Evolutionary conservation across 2,329 filamentous ascomycete species (phyloP).

Genomic region (Fusarium begoniae): DNA sequence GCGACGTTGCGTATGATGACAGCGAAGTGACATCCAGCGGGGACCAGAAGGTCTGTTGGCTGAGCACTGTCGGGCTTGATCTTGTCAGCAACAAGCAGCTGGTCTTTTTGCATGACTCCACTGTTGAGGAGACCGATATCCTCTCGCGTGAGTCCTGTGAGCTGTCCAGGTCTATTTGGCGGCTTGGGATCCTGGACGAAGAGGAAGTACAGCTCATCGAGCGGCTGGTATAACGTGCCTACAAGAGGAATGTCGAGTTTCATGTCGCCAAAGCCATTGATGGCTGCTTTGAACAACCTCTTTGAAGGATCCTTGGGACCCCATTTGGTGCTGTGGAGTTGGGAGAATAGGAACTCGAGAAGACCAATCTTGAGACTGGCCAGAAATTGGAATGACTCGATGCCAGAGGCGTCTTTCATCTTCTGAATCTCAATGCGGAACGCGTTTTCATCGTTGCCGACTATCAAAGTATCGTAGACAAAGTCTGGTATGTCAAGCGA

Average conservation of each 20-base stretch:
- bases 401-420: not conserved
- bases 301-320: conserved; percentile 21
- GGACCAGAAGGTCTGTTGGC: not conserved
- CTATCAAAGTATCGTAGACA: not conserved
- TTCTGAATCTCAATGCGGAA: not conserved
- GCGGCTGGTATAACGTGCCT: not conserved
- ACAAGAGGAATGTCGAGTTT: not conserved
- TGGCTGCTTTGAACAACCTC: conserved; percentile 25
- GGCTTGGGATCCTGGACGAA: not conserved
- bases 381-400: conserved; percentile 27
- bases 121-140: not conserved
- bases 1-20: not conserved
- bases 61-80: not conserved
- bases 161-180: not conserved
- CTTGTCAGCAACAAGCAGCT: conserved; percentile 1
- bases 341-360: conserved; percentile 11
- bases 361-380: conserved; percentile 10
- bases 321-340: conserved; percentile 26
- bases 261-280: not conserved
- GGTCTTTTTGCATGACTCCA: not conserved
- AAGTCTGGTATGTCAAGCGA: conserved; percentile 16
- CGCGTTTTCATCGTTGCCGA: not conserved
- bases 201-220: not conserved
- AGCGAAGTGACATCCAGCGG: not conserved
- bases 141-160: not conserved